Conservation (phyloP, 2,329 filamentous ascomycete genomes). For the Neofusicoccum parvum region DNA sequence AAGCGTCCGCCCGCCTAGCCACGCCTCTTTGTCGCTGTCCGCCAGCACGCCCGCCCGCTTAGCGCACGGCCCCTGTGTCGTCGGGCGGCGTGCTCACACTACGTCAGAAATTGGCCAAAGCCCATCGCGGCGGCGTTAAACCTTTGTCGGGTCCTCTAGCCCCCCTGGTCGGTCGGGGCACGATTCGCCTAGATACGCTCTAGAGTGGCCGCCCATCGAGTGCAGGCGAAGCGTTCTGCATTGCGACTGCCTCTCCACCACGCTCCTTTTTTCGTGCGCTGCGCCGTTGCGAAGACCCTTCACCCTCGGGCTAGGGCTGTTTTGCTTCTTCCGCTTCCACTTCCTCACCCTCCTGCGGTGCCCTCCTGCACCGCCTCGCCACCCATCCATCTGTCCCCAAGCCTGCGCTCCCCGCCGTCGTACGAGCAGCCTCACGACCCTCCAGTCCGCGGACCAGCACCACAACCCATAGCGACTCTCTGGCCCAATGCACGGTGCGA, state of each 20-base stretch:
- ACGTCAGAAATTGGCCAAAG: constrained; percentile 19
- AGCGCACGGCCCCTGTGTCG: not conserved
- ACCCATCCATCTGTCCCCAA: constrained; percentile 6
- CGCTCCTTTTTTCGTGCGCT: constrained; percentile 21
- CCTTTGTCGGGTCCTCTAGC: constrained; percentile 13
- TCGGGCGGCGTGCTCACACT: not conserved
- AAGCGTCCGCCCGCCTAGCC: constrained; percentile 13
- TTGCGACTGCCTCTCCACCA: constrained; percentile 21
- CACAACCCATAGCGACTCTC: not conserved
- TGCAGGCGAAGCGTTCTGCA: constrained; percentile 16
- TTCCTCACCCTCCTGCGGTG: constrained; percentile 7
- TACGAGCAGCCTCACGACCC: constrained; percentile 20
- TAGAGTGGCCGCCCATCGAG: constrained; percentile 8
- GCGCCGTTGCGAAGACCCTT: constrained; percentile 14
- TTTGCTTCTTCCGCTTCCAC: constrained; percentile 15
- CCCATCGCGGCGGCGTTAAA: constrained; percentile 17
- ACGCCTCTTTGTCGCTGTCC: constrained; percentile 16
- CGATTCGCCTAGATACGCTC: constrained; percentile 17
- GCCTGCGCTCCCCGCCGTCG: constrained; percentile 18
- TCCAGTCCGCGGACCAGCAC: constrained; percentile 17
- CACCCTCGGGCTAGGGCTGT: constrained; percentile 5
- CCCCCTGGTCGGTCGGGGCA: constrained; percentile 12
- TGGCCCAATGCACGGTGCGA: constrained; percentile 23
- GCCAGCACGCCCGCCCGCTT: constrained; percentile 14
- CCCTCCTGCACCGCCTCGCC: constrained; percentile 8